Evolutionary conservation across 2,329 filamentous ascomycete genomes (phyloP), one percentile per base, ranked within the genome.

Genomic region (Paramyrothecium roridum): DNA sequence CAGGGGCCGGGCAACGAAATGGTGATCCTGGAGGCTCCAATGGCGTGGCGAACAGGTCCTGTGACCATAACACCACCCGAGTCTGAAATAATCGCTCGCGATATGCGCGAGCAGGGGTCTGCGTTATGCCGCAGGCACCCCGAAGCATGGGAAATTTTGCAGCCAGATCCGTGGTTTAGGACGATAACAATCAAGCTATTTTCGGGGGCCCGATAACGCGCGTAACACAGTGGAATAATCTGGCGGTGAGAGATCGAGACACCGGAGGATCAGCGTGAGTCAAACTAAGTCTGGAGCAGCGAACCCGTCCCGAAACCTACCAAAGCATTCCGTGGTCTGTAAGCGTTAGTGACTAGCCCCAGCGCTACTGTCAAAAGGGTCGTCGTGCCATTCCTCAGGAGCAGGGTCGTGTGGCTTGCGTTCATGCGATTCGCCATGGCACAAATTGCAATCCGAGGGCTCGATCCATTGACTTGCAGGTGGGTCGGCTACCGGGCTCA

Each of bases 1-100:
- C 46, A 48, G 46, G 46, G 19, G 19, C 8, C 19, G n/a, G 21
- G n/a, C 46, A 21, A 19, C 4, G 46, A 6, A 19, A 48, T 21
- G 46, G 8, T 48, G 46, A 22, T 21, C 48, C 37, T 52, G 26
- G n/a, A 49, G 17, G 22, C 53, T 54, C 52, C 46, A 50, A 52
- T 48, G 48, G 56, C 56, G 54, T 54, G 48, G 52, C 48, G 47
- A 56, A 48, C 40, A 52, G 54, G 48, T 54, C 55, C 55, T 52
- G 55, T 56, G 55, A 56, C 55, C 52, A 21, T 21, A 10, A 40
- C 22, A 23, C 19, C 37, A 40, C 47, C 26, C 19, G 26, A 23
- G 19, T 7, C 11, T 21, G 22, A 8, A 48, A 48, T 21, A 48
- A 48, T 48, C 19, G 22, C 46, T 21, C 46, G 19, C 20, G 19